These are phyloP conservation scores for Pontederia paniculata DNA, from an alignment of 176 grass and related monocot genomes.

Conservation along the genomic window DNA sequence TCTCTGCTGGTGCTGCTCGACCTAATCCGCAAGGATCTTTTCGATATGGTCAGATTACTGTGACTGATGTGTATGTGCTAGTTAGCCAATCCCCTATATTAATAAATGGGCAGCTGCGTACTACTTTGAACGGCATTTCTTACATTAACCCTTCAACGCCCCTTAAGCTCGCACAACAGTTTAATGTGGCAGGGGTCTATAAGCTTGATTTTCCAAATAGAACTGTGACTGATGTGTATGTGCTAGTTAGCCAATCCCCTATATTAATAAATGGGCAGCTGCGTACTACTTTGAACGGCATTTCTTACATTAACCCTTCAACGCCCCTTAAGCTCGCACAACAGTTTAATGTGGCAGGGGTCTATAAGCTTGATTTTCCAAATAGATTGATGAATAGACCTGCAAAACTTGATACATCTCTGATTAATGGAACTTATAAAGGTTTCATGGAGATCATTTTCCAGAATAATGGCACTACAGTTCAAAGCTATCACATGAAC, in stretches of 20 bases:
- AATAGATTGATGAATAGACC: constrained; percentile 68
- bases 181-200: constrained; percentile 67
- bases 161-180: constrained; percentile 65
- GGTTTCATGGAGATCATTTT: constrained; percentile 96
- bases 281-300: no score
- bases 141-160: constrained; percentile 68
- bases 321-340: no score
- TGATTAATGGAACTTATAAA: constrained; percentile 91
- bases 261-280: no score
- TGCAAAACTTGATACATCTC: constrained; percentile 70
- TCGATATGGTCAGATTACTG: constrained; percentile 78
- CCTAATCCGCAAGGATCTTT: constrained; percentile 98
- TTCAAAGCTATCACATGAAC: constrained; percentile 92
- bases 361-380: constrained; percentile 89
- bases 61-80: constrained; percentile 72
- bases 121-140: constrained; percentile 85
- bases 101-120: constrained; percentile 52
- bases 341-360: constrained; percentile 66
- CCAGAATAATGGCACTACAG: constrained; percentile 66
- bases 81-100: constrained; percentile 58
- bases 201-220: constrained; percentile 86
- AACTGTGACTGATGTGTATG: no score
- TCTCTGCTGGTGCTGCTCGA: constrained; percentile 67
- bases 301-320: no score
- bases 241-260: no score